Base-by-base conservation (phyloP, 805 yeast species). In the Grigorovia transvaalensis region DNA sequence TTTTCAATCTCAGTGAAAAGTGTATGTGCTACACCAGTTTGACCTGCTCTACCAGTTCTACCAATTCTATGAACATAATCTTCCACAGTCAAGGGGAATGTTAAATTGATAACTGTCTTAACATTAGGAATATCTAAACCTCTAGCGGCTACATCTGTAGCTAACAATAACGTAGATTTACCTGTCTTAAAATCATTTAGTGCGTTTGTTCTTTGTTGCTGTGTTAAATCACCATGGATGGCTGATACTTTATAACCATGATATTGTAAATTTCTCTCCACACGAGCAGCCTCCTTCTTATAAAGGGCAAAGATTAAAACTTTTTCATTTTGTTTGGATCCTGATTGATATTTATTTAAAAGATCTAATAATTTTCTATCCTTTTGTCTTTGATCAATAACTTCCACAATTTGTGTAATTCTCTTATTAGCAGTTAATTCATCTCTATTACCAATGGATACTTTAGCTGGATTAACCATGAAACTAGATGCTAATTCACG, bases 61-160 rank as follows among this genome's bases (percentile, higher is more conserved):
- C 98, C 98, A 59, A 91, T 91, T 72, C 98, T 81, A 69, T 91
- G 98, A 41, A 91, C 97, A 64, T 91, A 91, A 71, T 91, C 97
- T 70, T 91, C 98, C 11, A 88, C 93, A 0, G 97, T 90, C 61
- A 90, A 77, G 47, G 99, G 99, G 82, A 91, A 91, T 7, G 97
- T 90, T 68, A 91, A 76, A 68, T 91, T 91, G 68, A 91, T 88
- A 44, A 91, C 98, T 18, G 88, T 86, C 70, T 90, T 91, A 55
- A 93, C 99, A 60, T 95, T 88, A 50, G 99, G 99, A 62, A 93
- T 93, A 70, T 93, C 99, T 59, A 93, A 77, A 57, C 98, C 98
- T 75, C 98, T 81, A 44, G 97, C 97, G 50, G 97, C 97, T 53
- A 90, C 99, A 72, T 93, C 99, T 1, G 99, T 93, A 33, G 99